Conservation (phyloP, 768 basidiomycete genomes). For the Coprinopsis sp. region DNA sequence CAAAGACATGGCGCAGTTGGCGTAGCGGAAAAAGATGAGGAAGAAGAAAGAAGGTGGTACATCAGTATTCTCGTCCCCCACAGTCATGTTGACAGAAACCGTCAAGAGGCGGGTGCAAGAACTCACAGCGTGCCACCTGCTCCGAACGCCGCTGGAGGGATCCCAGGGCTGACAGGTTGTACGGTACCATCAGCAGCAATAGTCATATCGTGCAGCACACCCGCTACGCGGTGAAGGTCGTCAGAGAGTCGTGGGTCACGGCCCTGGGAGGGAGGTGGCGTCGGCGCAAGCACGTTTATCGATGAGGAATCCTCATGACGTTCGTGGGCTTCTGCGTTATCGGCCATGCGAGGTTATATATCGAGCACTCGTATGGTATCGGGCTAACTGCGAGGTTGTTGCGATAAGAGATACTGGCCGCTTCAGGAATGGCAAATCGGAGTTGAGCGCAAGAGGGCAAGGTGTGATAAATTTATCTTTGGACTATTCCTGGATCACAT, state of each 20-base stretch:
- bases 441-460: no score
- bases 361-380: background rate
- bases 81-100: no score
- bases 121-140: conserved; percentile 74
- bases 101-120: background rate
- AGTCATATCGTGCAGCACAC: conserved; percentile 48
- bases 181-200: conserved; percentile 16
- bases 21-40: background rate
- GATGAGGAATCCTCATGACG: background rate
- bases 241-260: conserved; percentile 31
- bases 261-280: background rate
- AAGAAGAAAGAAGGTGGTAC: background rate
- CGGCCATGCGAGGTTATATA: background rate
- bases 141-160: conserved; percentile 60
- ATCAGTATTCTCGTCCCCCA: background rate
- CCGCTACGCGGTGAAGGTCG: conserved; percentile 47
- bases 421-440: no score
- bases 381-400: background rate
- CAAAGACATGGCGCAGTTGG: background rate
- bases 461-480: conserved; percentile 4
- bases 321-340: background rate
- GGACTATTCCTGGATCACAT: no score
- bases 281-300: background rate
- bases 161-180: conserved; percentile 33
- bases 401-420: background rate